Conservation (phyloP, 192 early-diverging fungal species). For the Entomortierella beljakovae region DNA sequence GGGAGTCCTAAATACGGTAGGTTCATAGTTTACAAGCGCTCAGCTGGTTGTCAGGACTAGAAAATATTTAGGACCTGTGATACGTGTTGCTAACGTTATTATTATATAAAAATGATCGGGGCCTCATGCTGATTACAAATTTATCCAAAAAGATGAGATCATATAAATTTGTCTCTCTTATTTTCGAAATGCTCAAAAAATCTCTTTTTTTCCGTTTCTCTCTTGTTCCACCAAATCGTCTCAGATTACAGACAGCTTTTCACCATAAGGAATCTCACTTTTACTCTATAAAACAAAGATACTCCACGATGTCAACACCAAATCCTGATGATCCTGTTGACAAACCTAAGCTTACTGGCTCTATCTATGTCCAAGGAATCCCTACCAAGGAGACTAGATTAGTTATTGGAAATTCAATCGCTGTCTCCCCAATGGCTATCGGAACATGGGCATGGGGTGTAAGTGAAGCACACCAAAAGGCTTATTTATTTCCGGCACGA, state of each 20-base stretch:
- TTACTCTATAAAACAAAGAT: neutral
- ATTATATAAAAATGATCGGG: too few relatives aligned
- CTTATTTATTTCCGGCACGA: neutral
- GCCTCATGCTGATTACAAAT: too few relatives aligned
- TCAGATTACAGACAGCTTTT: neutral
- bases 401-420: constrained; percentile 33
- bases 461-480: constrained; percentile 15
- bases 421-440: constrained; percentile 58
- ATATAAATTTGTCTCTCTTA: neutral
- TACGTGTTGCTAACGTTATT: too few relatives aligned
- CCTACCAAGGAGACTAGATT: constrained; percentile 56
- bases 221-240: neutral
- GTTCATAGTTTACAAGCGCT: too few relatives aligned
- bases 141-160: too few relatives aligned
- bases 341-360: constrained; percentile 26
- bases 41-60: too few relatives aligned
- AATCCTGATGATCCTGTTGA: too few relatives aligned
- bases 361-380: constrained; percentile 47
- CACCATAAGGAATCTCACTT: too few relatives aligned
- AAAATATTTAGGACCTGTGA: too few relatives aligned
- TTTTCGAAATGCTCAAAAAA: constrained; percentile 2
- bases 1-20: too few relatives aligned
- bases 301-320: neutral
- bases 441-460: constrained; percentile 63
- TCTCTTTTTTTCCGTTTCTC: neutral